A percentile compares a stretch with the other conserved stretches of the same genome.
phyloP scores from a whole-genome alignment of 1,284 basidiomycete species.

The Porogramme epimiltina region DNA sequence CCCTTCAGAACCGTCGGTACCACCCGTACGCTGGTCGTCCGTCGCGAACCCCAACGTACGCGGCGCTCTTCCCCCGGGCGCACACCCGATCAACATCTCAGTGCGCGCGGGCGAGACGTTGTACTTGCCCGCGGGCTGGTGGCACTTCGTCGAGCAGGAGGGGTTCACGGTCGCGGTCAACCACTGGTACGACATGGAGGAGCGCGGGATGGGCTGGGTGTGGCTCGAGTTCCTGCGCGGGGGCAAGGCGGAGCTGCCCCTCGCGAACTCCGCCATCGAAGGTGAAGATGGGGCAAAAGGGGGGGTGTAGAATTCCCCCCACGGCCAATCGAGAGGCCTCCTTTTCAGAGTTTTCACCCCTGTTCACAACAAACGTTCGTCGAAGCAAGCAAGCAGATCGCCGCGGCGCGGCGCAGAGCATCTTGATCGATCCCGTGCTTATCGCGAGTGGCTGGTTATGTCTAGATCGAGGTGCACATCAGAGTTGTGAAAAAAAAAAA shows the following conservation, averaged over 20 bases:
- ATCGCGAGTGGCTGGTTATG: too few relatives aligned
- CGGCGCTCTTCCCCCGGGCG: slow-evolving; percentile 46
- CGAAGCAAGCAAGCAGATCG: too few relatives aligned
- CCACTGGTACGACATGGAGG: slow-evolving; percentile 87
- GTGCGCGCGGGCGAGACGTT: slow-evolving; percentile 76
- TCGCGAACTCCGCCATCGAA: slow-evolving; percentile 36
- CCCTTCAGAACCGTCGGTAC: slow-evolving; percentile 41
- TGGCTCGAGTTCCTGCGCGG: slow-evolving; percentile 64
- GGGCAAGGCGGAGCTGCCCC: slow-evolving; percentile 39
- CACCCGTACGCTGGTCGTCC: slow-evolving; percentile 74
- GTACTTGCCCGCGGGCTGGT: slow-evolving; percentile 92
- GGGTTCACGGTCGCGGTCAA: slow-evolving; percentile 76
- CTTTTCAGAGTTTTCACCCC: too few relatives aligned
- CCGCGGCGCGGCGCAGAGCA: too few relatives aligned
- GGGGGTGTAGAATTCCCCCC: neutral
- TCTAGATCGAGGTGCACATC: too few relatives aligned
- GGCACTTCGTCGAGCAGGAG: slow-evolving; percentile 81
- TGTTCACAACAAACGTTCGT: too few relatives aligned
- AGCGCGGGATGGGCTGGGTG: slow-evolving; percentile 69
- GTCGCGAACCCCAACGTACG: slow-evolving; percentile 55
- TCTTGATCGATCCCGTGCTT: too few relatives aligned
- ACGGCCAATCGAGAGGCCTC: too few relatives aligned
- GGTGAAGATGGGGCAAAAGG: neutral
- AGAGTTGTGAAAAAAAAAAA: too few relatives aligned
- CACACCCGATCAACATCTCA: slow-evolving; percentile 66